phyloP scores from a whole-genome alignment of 1,139 yeast genomes.

The Taphrina communis region DNA sequence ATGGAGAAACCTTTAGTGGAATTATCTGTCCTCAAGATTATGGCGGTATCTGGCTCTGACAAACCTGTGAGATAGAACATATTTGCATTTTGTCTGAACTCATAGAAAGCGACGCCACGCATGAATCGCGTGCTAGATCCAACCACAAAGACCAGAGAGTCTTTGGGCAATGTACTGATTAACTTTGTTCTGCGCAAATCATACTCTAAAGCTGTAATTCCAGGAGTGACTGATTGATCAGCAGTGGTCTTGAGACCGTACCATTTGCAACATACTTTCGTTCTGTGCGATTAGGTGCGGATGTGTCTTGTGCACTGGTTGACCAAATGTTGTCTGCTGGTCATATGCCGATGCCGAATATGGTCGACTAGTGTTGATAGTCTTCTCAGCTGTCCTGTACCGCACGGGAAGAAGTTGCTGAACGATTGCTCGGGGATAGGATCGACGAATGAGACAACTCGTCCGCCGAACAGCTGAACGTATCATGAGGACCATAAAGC shows the following conservation, averaged over 20 bases:
- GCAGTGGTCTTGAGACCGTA: background rate
- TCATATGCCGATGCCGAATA: background rate
- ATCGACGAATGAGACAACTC: no score
- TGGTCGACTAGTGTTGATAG: no score
- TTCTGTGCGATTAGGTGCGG: slow-evolving; percentile 76
- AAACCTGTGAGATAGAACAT: slow-evolving; percentile 58
- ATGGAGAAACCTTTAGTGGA: slow-evolving; percentile 50
- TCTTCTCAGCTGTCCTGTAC: no score
- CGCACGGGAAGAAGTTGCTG: no score
- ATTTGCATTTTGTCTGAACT: slow-evolving; percentile 90
- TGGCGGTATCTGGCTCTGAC: slow-evolving; percentile 86
- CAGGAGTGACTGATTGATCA: slow-evolving; percentile 66
- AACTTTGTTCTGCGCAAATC: slow-evolving; percentile 69
- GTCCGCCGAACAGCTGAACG: no score
- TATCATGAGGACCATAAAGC: no score
- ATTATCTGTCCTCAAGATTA: slow-evolving; percentile 65
- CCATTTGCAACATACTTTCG: slow-evolving; percentile 52
- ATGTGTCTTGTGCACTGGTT: slow-evolving; percentile 83
- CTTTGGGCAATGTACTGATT: slow-evolving; percentile 63
- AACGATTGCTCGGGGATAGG: no score
- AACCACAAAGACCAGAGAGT: slow-evolving; percentile 72
- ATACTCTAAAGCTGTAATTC: slow-evolving; percentile 83
- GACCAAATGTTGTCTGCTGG: slow-evolving; percentile 59
- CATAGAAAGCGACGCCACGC: slow-evolving; percentile 87
- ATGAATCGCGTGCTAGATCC: slow-evolving; percentile 73